Percentiles rank a stretch among this genome's conserved stretches.
Conservation (phyloP, 2,329 filamentous ascomycete species). For the Emmonsia crescens region DNA sequence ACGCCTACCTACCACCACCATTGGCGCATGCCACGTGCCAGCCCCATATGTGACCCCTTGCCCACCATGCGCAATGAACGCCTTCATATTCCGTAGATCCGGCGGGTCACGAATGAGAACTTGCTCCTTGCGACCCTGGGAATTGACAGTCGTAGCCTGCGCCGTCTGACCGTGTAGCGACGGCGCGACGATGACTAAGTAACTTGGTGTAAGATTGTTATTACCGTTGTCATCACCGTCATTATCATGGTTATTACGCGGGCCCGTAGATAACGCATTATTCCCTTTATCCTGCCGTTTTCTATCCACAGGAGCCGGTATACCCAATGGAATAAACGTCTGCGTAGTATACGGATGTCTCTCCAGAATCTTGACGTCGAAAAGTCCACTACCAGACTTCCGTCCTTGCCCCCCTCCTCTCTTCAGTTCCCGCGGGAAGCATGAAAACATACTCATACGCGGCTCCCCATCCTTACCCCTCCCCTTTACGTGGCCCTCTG, state of each 20-base stretch:
- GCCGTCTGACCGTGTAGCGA: constrained; percentile 43
- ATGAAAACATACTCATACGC: constrained; percentile 65
- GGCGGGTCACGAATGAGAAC: constrained; percentile 46
- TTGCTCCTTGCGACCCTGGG: constrained; percentile 14
- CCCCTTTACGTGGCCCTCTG: constrained; percentile 18
- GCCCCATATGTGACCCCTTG: constrained; percentile 88
- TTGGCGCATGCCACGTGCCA: constrained; percentile 93
- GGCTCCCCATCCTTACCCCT: constrained; percentile 37
- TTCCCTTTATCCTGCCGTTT: constrained; percentile 2
- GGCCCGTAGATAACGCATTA: constrained; percentile 24
- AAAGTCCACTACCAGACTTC: constrained; percentile 28
- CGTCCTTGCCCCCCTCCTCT: constrained; percentile 2
- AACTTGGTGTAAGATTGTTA: constrained; percentile 32
- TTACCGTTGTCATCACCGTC: constrained; percentile 14
- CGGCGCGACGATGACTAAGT: constrained; percentile 83
- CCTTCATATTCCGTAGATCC: constrained; percentile 57
- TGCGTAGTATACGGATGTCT: constrained; percentile 90
- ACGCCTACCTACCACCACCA: constrained; percentile 67
- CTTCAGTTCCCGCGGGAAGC: constrained; percentile 41
- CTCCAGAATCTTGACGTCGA: constrained; percentile 67
- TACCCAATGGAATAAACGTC: constrained; percentile 67
- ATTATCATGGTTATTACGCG: constrained; percentile 10
- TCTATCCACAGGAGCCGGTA: constrained; percentile 12
- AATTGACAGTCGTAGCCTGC: constrained; percentile 21
- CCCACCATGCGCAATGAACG: constrained; percentile 64